These are phyloP conservation scores for Chlorophyllum brunneum DNA, from an alignment of 768 basidiomycete species.

Conservation along the genomic window DNA sequence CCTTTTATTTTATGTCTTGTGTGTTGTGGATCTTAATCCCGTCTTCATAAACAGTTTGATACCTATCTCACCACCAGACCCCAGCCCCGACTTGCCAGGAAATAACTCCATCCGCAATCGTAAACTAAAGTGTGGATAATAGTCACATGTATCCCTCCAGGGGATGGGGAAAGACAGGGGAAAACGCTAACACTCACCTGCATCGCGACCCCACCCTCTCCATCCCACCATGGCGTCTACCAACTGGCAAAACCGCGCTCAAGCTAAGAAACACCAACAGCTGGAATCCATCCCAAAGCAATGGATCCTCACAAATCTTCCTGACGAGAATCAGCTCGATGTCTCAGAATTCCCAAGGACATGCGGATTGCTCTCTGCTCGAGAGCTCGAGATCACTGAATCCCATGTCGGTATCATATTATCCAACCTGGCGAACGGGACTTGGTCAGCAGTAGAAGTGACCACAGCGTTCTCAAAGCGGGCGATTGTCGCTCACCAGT, in stretches of 20 bases:
- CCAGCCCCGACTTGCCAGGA: too few species aligned
- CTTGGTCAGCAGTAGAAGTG: slow-evolving; percentile 65
- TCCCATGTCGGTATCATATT: slow-evolving; percentile 43
- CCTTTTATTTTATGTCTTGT: too few species aligned
- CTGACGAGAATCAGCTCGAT: slow-evolving; percentile 42
- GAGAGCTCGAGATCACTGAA: slow-evolving; percentile 45
- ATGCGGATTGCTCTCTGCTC: slow-evolving; percentile 52
- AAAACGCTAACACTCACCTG: too few species aligned
- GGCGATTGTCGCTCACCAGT: slow-evolving; percentile 75
- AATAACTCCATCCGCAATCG: too few species aligned
- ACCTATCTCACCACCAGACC: too few species aligned
- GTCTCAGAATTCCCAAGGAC: slow-evolving; percentile 51
- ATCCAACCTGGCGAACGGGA: slow-evolving; percentile 43
- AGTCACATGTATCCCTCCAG: too few species aligned
- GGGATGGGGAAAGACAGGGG: too few species aligned
- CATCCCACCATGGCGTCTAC: slow-evolving; percentile 21
- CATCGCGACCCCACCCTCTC: too few species aligned
- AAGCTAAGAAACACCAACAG: slow-evolving; percentile 53
- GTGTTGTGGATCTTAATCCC: too few species aligned
- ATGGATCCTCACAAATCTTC: slow-evolving; percentile 51
- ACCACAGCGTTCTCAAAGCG: slow-evolving; percentile 74
- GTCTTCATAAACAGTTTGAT: too few species aligned
- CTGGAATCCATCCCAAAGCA: slow-evolving; percentile 55
- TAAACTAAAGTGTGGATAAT: too few species aligned
- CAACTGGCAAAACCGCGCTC: slow-evolving; percentile 49